Evolutionary conservation across 2,329 filamentous ascomycete genomes (phyloP).

Genomic region (Penicillium verrucosum): DNA sequence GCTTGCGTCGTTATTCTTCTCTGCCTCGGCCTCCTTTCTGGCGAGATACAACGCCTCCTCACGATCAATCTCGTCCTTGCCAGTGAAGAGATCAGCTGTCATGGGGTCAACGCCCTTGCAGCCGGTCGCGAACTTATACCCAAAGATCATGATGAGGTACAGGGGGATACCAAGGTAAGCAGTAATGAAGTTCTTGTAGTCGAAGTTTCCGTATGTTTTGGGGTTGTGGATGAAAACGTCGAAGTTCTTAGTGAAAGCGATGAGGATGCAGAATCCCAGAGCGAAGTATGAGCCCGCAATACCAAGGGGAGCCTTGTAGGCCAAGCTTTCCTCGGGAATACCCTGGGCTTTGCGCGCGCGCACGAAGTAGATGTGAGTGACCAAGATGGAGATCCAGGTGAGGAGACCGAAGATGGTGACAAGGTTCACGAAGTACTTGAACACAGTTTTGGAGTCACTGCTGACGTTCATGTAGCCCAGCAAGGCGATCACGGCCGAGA

Average conservation of each 20-base stretch:
- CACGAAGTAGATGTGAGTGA: constrained; percentile 66
- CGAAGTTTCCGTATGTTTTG: constrained; percentile 54
- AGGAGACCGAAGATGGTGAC: constrained; percentile 65
- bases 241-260: constrained; percentile 80
- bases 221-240: constrained; percentile 59
- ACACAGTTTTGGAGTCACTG: constrained; percentile 56
- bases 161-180: constrained; percentile 74
- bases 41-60: constrained; percentile 69
- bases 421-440: constrained; percentile 65
- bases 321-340: constrained; percentile 54
- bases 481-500: constrained; percentile 61
- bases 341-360: constrained; percentile 60
- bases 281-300: constrained; percentile 65
- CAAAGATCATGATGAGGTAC: constrained; percentile 66
- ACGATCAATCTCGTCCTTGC: constrained; percentile 69
- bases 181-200: constrained; percentile 74
- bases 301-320: constrained; percentile 70
- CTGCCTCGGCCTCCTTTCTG: constrained; percentile 44
- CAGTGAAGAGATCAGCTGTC: constrained; percentile 66
- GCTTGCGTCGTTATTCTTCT: constrained; percentile 35
- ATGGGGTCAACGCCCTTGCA: constrained; percentile 55
- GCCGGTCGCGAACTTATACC: constrained; percentile 60
- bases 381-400: constrained; percentile 66
- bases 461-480: constrained; percentile 67
- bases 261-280: constrained; percentile 67